Percentiles rank a stretch among this genome's conserved stretches.
phyloP scores from a whole-genome alignment of 164 flowering plant genomes.

The Tetracentron sinense region DNA sequence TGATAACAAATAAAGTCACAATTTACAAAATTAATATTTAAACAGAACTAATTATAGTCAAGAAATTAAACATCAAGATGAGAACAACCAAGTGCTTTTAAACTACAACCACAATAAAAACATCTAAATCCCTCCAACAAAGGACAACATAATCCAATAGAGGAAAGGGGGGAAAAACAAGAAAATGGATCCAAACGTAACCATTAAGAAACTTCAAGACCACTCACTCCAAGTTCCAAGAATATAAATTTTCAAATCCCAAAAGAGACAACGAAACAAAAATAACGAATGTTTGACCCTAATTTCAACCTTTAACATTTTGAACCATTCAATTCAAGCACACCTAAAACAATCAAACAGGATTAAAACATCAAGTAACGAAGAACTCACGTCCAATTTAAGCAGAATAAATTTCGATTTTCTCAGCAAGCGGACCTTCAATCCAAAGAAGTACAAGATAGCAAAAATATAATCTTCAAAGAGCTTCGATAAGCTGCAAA shows the following conservation, averaged over 20 bases:
- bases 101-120: not conserved
- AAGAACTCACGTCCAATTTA: slow-evolving; percentile 9
- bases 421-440: no score
- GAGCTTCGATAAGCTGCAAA: no score
- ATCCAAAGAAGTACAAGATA: not conserved
- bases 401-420: not conserved
- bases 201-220: no score
- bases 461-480: not conserved
- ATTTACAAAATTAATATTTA: no score
- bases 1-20: no score
- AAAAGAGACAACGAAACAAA: slow-evolving; percentile 1
- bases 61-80: not conserved
- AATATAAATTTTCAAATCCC: not conserved
- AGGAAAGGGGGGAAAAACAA: not conserved
- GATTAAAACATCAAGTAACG: not conserved
- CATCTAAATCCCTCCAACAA: not conserved
- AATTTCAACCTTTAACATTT: not conserved
- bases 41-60: not conserved
- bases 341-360: not conserved
- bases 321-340: not conserved
- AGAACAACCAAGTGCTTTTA: slow-evolving; percentile 6
- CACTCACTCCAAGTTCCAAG: no score
- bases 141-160: not conserved
- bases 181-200: not conserved
- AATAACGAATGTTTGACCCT: not conserved